Conservation (phyloP, 116 monocot species). For the Thalassia testudinum region DNA sequence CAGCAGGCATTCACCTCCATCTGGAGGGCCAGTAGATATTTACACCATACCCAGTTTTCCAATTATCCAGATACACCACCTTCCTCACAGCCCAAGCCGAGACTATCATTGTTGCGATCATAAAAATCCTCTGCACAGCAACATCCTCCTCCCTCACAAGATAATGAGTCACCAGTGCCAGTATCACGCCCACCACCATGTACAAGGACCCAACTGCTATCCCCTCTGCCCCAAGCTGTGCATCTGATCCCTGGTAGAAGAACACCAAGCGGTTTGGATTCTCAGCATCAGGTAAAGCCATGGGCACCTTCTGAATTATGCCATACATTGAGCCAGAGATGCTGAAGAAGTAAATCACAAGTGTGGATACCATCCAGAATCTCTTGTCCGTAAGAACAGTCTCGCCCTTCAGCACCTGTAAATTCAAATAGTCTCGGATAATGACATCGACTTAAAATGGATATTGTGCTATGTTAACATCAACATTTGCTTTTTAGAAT, state of each 20-base stretch:
- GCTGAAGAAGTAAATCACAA: constrained; percentile 90
- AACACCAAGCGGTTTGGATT: constrained; percentile 29
- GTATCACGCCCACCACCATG: constrained; percentile 57
- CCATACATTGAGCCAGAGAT: constrained; percentile 81
- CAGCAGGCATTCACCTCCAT: constrained; percentile 33
- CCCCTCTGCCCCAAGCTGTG: constrained; percentile 89
- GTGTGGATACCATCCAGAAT: constrained; percentile 62
- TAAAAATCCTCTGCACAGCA: constrained; percentile 36
- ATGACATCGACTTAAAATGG: no score
- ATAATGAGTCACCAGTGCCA: constrained; percentile 55
- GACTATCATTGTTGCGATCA: constrained; percentile 51
- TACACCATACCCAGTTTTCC: constrained; percentile 91
- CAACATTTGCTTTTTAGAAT: no score
- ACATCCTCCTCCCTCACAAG: constrained; percentile 35
- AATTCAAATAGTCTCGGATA: no score
- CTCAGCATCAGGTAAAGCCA: constrained; percentile 41
- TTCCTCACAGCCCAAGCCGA: constrained; percentile 79
- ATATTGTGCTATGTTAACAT: no score
- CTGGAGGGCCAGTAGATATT: constrained; percentile 73
- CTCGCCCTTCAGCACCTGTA: constrained; percentile 28
- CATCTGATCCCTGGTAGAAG: constrained; percentile 87
- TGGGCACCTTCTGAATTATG: constrained; percentile 70
- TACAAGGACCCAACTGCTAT: constrained; percentile 76
- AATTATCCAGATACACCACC: constrained; percentile 84
- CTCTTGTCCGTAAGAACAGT: constrained; percentile 55